Conservation (phyloP, 1,284 basidiomycete species). For the Rhodotorula sp. region DNA sequence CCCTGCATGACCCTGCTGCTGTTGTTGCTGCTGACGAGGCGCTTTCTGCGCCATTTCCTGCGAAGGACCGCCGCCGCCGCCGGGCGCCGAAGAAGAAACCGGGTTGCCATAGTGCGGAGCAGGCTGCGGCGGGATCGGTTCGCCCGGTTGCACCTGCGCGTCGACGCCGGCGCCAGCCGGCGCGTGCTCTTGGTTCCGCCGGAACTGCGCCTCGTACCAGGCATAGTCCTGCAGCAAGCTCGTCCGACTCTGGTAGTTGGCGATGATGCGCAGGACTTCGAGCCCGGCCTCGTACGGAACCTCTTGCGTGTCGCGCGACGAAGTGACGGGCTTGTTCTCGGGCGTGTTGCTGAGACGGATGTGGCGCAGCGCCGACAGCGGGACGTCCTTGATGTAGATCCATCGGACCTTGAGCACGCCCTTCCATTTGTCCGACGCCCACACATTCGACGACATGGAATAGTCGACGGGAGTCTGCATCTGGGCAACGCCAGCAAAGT, state of each 20-base stretch:
- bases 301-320: conserved; percentile 86
- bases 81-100: background rate
- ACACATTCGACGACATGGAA: conserved; percentile 69
- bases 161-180: background rate
- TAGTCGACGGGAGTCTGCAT: conserved; percentile 62
- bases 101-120: conserved; percentile 7
- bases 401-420: conserved; percentile 66
- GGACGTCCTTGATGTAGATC: conserved; percentile 93
- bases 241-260: conserved; percentile 81
- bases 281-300: conserved; percentile 87
- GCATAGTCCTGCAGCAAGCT: conserved; percentile 71
- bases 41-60: background rate
- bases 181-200: conserved; percentile 10
- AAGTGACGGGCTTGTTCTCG: conserved; percentile 93
- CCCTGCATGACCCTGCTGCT: background rate
- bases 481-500: conserved; percentile 96
- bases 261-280: conserved; percentile 91
- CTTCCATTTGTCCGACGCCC: conserved; percentile 98
- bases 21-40: conserved; percentile 1
- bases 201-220: conserved; percentile 26
- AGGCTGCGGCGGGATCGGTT: background rate
- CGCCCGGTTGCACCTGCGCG: background rate
- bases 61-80: background rate
- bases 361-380: conserved; percentile 77
- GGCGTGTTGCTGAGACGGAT: conserved; percentile 90